Evolutionary conservation across 2,329 filamentous ascomycete species (phyloP).

Genomic region (Fusarium poae): DNA sequence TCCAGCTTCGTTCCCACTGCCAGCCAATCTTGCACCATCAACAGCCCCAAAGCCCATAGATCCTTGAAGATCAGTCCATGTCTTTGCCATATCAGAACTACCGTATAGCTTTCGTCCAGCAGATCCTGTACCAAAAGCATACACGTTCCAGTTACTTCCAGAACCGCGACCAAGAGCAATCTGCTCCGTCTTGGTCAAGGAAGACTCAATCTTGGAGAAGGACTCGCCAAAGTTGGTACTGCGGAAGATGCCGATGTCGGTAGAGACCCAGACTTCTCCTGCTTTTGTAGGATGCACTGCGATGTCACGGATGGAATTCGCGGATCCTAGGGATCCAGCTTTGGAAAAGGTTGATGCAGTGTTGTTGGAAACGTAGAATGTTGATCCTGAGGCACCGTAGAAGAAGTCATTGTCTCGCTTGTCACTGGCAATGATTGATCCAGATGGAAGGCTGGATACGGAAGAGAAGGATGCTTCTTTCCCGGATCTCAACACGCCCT

Average conservation of each 20-base stretch:
- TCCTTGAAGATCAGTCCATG: conserved; percentile 63
- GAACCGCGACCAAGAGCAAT: conserved; percentile 60
- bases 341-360: conserved; percentile 60
- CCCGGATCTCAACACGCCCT: conserved; percentile 59
- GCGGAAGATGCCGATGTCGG: conserved; percentile 66
- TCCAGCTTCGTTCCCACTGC: conserved; percentile 60
- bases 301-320: conserved; percentile 65
- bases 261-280: conserved; percentile 72
- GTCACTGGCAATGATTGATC: conserved; percentile 66
- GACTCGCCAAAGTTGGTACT: conserved; percentile 64
- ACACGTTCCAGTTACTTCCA: conserved; percentile 59
- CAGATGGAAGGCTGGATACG: conserved; percentile 60
- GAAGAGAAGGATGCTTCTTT: conserved; percentile 58
- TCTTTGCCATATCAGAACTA: conserved; percentile 57
- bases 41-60: conserved; percentile 59
- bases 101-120: conserved; percentile 61
- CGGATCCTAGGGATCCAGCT: conserved; percentile 55
- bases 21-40: conserved; percentile 56
- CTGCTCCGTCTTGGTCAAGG: conserved; percentile 57
- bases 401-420: conserved; percentile 66
- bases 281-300: conserved; percentile 68
- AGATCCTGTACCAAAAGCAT: conserved; percentile 61
- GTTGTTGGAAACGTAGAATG: conserved; percentile 66
- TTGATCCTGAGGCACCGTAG: conserved; percentile 62
- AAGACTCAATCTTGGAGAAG: conserved; percentile 58